Evolutionary conservation across 805 yeast genomes (phyloP), one percentile per base, ranked within the genome.

Genomic region (Cyberlindnera mycetangii): DNA sequence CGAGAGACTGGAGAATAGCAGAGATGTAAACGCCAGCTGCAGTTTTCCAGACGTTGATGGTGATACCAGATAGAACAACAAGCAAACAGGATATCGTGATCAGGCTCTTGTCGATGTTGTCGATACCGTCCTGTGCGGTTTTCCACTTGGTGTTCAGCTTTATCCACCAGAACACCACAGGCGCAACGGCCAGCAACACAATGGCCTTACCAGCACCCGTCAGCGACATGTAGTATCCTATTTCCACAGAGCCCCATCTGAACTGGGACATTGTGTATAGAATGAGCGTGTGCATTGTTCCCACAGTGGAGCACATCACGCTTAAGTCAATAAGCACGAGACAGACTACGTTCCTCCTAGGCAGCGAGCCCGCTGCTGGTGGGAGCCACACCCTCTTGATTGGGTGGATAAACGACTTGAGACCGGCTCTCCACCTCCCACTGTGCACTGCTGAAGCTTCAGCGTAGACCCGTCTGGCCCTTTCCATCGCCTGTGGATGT

Each of bases 191-290:
- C 9, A 58, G 21, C 14, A 53, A 32, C 3, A 56, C 58, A n/a
- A 44, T 14, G 1, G 57, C 43, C 30, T 50, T 49, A 4, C 60
- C 59, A 34, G 55, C 51, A 8, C 62, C 60, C 8, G 41, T 49
- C 8, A 56, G 34, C 20, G 59, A 55, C 53, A 54, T 53, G 42
- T 44, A 56, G 41, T 56, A 58, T 3, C 62, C 60, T 7, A 58
- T 38, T 37, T 58, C 58, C 7, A 58, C 60, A 20, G 57, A 49
- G 2, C 54, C 39, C 60, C 60, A 58, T 3, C 49, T 21, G 27
- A 37, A 56, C n/a, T 44, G 35, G 19, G 53, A 30, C 28, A 58
- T 54, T 6, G 58, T 41, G 36, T 48, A 58, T 3, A 53, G 44
- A 5, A 51, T 43, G 1, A 52, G 39, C 2, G 53, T 52, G 15